Evolutionary conservation across 1,139 yeast species (phyloP), one percentile per base, ranked within the genome.

Genomic region (Suhomyces atakaporum): DNA sequence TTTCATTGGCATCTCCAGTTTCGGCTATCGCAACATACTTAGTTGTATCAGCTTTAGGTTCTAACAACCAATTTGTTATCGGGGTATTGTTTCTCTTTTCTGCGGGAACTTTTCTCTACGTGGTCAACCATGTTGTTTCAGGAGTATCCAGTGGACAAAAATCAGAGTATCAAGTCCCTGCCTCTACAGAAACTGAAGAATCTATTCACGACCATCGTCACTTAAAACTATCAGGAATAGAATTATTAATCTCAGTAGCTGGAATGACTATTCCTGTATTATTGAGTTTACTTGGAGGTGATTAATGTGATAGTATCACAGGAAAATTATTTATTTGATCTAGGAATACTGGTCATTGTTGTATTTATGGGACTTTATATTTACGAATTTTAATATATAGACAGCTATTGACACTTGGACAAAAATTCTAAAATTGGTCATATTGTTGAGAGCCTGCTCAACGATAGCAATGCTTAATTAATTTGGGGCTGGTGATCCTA

Each of bases 81-180:
- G 84, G 81, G 1, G 45, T 69, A 2, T 54, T 80, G 23, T 59
- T 81, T 34, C 56, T 83, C 10, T 79, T 81, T 46, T 76, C 84
- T 39, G 86, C 84, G 5, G 95, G 95, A 5, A 81, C 88, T 1
- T 84, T 84, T 51, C 56, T 84, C 21, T 84, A 74, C 49, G 86
- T 84, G 22, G 84, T 87, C 10, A 68, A 77, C 42, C 87, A 84
- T 53, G 78, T 83, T 3, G 69, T 79, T 65, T 58, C 67, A 33
- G 76, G 70, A 26, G 51, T 63, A 16, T 24, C 52, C 37, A 33
- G 33, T n/a, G 43, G 19, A 7, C 16, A 18, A n/a, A 25, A 36
- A 12, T 6, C 31, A 3, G 42, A 32, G 7, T 43, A 29, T 13
- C 7, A 24, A 4, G 33, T 39, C 11, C 33, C 46, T 12, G 14